Evolutionary conservation across 192 early-diverging fungal genomes (phyloP).

Genomic region (Phlyctochytrium bullatum): DNA sequence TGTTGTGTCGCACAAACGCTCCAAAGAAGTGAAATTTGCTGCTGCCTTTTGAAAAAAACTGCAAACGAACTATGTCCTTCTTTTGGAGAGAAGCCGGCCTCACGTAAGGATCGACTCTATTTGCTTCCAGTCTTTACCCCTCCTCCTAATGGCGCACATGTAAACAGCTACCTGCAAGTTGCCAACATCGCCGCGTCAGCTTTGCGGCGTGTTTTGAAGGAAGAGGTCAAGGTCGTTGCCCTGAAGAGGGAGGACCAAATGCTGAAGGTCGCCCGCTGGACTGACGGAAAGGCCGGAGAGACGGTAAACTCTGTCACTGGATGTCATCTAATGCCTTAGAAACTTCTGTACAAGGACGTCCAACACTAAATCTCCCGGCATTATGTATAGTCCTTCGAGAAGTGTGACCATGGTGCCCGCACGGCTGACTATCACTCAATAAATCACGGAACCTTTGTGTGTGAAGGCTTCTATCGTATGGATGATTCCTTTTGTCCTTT

Average conservation of each 20-base stretch:
- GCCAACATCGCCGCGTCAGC: constrained; percentile 75
- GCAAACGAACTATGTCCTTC: constrained; percentile 34
- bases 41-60: too few relatives aligned
- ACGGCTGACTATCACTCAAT: too few relatives aligned
- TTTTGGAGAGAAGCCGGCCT: constrained; percentile 57
- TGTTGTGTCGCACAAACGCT: too few relatives aligned
- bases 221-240: constrained; percentile 63
- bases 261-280: constrained; percentile 76
- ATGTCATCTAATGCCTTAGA: neutral
- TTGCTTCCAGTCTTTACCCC: constrained; percentile 3
- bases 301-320: too few relatives aligned
- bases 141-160: constrained; percentile 27
- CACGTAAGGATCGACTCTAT: constrained; percentile 33
- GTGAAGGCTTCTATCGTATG: too few relatives aligned
- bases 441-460: too few relatives aligned
- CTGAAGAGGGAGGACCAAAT: constrained; percentile 73
- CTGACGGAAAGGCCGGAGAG: constrained; percentile 75
- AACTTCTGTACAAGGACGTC: neutral
- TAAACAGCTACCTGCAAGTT: constrained; percentile 89
- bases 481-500: too few relatives aligned
- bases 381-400: too few relatives aligned
- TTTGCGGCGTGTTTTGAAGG: constrained; percentile 82
- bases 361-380: neutral
- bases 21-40: too few relatives aligned
- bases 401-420: too few relatives aligned